A percentile compares a stretch with the other conserved stretches of the same genome.
Evolutionary conservation across 1,139 yeast species (phyloP).

Genomic region (Tardiomyces blankii): DNA sequence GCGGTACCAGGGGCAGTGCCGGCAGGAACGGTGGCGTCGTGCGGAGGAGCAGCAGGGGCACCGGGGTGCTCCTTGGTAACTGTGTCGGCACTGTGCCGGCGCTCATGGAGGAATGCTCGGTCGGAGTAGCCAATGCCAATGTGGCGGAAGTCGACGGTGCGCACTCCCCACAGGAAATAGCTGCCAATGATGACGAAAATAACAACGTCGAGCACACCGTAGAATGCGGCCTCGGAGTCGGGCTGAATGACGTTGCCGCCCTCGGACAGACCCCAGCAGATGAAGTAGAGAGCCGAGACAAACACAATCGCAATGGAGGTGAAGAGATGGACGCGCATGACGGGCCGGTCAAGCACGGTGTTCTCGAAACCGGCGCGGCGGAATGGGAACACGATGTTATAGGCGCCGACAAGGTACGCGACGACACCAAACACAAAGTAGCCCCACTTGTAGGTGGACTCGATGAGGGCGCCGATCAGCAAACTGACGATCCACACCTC

Average conservation of each 20-base stretch:
- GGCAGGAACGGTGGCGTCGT: not conserved
- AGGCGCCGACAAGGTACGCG: conserved; percentile 16
- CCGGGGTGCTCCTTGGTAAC: not conserved
- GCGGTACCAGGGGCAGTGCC: not conserved
- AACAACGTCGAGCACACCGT: conserved; percentile 48
- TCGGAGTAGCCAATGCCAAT: conserved; percentile 12
- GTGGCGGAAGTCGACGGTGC: conserved; percentile 12
- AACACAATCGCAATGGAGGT: conserved; percentile 25
- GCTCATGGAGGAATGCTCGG: conserved; percentile 12
- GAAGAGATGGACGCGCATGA: conserved; percentile 4
- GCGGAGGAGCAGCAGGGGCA: no score
- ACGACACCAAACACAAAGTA: conserved; percentile 36
- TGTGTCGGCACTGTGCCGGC: not conserved
- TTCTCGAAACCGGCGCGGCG: conserved; percentile 11
- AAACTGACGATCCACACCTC: conserved; percentile 43
- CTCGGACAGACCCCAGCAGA: conserved; percentile 53
- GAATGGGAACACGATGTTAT: conserved; percentile 13
- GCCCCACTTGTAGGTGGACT: conserved; percentile 58
- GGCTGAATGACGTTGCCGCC: conserved; percentile 60
- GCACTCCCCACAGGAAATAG: conserved; percentile 13
- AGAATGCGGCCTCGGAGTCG: conserved; percentile 56
- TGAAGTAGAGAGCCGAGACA: conserved; percentile 41
- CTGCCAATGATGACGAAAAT: conserved; percentile 28
- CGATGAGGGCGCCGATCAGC: conserved; percentile 43
- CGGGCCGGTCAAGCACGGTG: conserved; percentile 6